Base-by-base conservation (phyloP, 192 early-diverging fungal genomes). In the Coemansia sp. region DNA sequence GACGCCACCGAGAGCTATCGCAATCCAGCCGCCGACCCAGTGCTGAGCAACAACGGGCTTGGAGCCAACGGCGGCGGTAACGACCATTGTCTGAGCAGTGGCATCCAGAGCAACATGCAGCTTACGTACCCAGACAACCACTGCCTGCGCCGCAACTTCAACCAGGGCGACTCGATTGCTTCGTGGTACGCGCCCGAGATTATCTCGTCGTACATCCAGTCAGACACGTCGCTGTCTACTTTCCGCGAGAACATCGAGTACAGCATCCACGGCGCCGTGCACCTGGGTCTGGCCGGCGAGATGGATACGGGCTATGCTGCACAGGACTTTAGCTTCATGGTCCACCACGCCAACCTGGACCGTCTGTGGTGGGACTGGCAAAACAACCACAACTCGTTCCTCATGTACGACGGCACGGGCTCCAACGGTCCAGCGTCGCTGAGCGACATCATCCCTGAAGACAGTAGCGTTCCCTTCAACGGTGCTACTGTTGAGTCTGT, bases 361-460 rank as follows among this genome's bases (percentile, higher is more conserved):
- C 62, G 70, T 16, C 64, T 82, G 69, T 82, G 81, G 81, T 67
- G 64, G 63, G 72, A 79, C 61, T 82, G 81, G 81, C 81, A 82
- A 56, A 75, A 69, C 66, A 48, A 31, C 1, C 64, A 77, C 48
- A 49, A 56, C 33, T 33, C 54, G 30, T 81, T 62, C 52, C 9
- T 65, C 18, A 69, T 62, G 58, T 71, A 75, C 42, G 78, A 81
- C 35, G 73, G 78, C 18, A 56, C 58, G 12, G 68, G 67, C 21
- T 43, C 57, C 6, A 62, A 63, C 31, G 58, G 64, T 22, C 54
- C 69, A 0, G 69, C 72, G 0, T 52, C 64, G 24, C 59, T 81
- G 19, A 54, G 55, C 9, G 71, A 73, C 46, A 14, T 30, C 5
- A 70, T 80, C 28, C 68, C 68, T 9, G 64, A 75, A 21, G 71